phyloP scores from a whole-genome alignment of 164 flowering plant genomes.

The Warburgia ugandensis region DNA sequence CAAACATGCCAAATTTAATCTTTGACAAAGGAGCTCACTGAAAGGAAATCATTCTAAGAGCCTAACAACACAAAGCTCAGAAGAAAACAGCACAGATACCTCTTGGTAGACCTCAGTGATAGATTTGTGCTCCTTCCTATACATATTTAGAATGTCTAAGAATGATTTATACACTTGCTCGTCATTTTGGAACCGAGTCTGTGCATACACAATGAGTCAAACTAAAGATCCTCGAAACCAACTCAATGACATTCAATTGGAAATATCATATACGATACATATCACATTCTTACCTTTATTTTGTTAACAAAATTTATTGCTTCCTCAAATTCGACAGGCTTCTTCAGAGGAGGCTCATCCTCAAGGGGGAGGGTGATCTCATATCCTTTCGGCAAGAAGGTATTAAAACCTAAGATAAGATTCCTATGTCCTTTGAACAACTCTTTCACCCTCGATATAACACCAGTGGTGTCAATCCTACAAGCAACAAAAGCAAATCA shows the following conservation, averaged over 20 bases:
- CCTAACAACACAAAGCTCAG: not conserved
- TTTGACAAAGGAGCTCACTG: too few relatives aligned
- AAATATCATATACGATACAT: too few relatives aligned
- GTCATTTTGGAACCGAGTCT: slow-evolving; percentile 81
- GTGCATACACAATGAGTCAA: slow-evolving; percentile 15
- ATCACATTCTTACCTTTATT: slow-evolving; percentile 58
- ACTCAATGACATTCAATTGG: too few relatives aligned
- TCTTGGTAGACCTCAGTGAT: slow-evolving; percentile 68
- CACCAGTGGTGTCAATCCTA: slow-evolving; percentile 73
- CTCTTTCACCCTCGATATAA: slow-evolving; percentile 72
- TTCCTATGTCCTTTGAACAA: slow-evolving; percentile 71
- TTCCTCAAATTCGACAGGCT: slow-evolving; percentile 78
- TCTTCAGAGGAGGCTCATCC: slow-evolving; percentile 53
- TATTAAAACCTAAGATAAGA: slow-evolving; percentile 86
- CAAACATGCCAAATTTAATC: not conserved
- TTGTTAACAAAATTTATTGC: slow-evolving; percentile 79
- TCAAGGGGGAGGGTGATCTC: slow-evolving; percentile 75
- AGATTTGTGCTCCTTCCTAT: slow-evolving; percentile 68
- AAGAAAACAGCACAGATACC: slow-evolving; percentile 26
- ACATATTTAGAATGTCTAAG: slow-evolving; percentile 79
- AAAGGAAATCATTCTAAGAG: too few relatives aligned
- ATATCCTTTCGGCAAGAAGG: slow-evolving; percentile 88
- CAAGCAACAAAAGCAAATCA: slow-evolving; percentile 8
- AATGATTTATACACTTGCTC: slow-evolving; percentile 80
- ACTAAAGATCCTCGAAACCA: not conserved